Evolutionary conservation across 306 rosid species (phyloP).

Genomic region (Cyclanthera cordifolia): DNA sequence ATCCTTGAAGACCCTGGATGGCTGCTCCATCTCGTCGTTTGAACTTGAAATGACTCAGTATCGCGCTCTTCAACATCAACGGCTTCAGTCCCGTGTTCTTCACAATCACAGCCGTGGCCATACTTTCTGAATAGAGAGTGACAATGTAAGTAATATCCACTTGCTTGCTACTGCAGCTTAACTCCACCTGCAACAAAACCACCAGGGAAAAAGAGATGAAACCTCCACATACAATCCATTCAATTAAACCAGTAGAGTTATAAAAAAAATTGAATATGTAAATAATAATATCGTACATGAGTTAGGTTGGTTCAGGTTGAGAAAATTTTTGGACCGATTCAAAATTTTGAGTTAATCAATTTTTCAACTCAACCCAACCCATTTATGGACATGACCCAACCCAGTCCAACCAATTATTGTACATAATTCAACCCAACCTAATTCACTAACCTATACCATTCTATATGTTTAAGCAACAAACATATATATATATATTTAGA

Average conservation of each 20-base stretch:
- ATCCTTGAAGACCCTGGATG: slow-evolving; percentile 63
- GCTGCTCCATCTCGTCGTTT: slow-evolving; percentile 63
- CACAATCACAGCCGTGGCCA: slow-evolving; percentile 78
- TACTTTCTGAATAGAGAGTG: slow-evolving; percentile 62
- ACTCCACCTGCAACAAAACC: slow-evolving; percentile 30
- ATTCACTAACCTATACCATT: too few species aligned
- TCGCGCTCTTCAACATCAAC: slow-evolving; percentile 47
- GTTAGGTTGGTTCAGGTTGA: too few species aligned
- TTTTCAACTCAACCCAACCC: too few species aligned
- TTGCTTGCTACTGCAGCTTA: slow-evolving; percentile 31
- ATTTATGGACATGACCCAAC: too few species aligned
- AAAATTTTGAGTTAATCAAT: too few species aligned
- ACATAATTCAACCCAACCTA: too few species aligned
- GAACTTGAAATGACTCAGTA: slow-evolving; percentile 63
- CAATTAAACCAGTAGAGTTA: neutral
- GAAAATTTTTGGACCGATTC: too few species aligned
- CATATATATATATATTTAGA: too few species aligned
- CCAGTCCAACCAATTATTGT: too few species aligned
- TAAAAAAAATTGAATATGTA: too few species aligned
- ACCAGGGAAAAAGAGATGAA: neutral
- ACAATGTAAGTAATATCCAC: slow-evolving; percentile 66
- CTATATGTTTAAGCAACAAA: too few species aligned
- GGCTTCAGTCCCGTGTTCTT: slow-evolving; percentile 56
- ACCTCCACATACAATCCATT: neutral
- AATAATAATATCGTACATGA: neutral